Evolutionary conservation across 257 asterid genomes (phyloP).

Genomic region (Perilla frutescens): DNA sequence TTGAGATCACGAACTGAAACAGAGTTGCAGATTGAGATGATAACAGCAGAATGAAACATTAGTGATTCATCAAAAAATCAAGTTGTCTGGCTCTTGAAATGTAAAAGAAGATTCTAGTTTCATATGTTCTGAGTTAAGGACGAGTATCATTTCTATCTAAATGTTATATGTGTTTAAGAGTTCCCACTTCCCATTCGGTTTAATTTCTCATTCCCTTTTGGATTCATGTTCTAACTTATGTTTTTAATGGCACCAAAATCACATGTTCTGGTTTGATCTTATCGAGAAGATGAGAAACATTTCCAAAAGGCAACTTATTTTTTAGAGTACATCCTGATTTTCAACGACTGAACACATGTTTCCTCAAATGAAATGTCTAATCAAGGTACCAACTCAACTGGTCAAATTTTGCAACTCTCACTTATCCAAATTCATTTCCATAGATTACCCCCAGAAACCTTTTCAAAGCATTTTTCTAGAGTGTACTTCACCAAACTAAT

Average conservation of each 20-base stretch:
- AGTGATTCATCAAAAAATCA: constrained; percentile 1
- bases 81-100: constrained; percentile 6
- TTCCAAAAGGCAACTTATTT: constrained; percentile 1
- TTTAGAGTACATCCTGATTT: not conserved
- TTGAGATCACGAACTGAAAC: not conserved
- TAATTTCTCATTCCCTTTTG: too few relatives aligned
- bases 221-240: not conserved
- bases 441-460: not conserved
- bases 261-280: not conserved
- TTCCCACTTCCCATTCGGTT: constrained; percentile 1
- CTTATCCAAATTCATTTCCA: not conserved
- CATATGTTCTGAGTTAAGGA: not conserved
- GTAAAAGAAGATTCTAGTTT: not conserved
- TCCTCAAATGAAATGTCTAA: constrained; percentile 9
- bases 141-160: not conserved
- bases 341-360: not conserved
- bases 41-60: not conserved
- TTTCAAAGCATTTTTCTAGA: not conserved
- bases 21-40: not conserved
- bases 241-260: not conserved
- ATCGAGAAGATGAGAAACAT: not conserved
- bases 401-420: not conserved
- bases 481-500: not conserved
- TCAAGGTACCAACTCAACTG: not conserved
- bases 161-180: not conserved